A percentile compares a stretch with the other conserved stretches of the same genome.
phyloP scores from a whole-genome alignment of 2,329 filamentous ascomycete species.

The Penicillium rolfsii region DNA sequence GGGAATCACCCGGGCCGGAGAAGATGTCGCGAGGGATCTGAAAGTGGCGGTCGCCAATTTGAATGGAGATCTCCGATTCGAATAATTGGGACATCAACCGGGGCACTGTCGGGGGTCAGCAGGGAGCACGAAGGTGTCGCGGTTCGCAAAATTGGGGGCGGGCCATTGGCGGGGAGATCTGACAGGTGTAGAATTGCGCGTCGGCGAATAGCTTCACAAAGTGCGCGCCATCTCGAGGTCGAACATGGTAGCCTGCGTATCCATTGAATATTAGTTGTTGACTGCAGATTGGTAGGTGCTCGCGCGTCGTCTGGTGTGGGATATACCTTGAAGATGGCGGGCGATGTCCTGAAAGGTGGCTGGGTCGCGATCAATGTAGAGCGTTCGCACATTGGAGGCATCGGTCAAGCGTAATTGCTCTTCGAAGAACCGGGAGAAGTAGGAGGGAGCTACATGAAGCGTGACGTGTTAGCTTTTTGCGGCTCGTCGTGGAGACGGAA shows the following conservation, averaged over 20 bases:
- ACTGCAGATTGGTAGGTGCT: background rate
- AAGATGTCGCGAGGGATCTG: conserved; percentile 89
- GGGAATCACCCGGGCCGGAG: conserved; percentile 80
- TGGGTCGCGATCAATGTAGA: conserved; percentile 95
- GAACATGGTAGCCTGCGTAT: conserved; percentile 73
- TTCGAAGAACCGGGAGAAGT: conserved; percentile 92
- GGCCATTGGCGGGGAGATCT: conserved; percentile 33
- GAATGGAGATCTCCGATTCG: conserved; percentile 88
- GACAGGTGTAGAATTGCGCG: conserved; percentile 89
- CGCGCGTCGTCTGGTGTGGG: background rate
- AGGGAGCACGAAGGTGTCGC: background rate
- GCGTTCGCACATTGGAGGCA: conserved; percentile 67
- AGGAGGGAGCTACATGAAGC: conserved; percentile 73
- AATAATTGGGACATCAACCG: conserved; percentile 88
- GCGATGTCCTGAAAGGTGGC: conserved; percentile 86
- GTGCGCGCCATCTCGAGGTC: conserved; percentile 78
- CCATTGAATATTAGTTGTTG: conserved; percentile 5
- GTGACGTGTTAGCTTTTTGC: conserved; percentile 46
- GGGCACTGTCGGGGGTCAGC: conserved; percentile 64
- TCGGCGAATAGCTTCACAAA: conserved; percentile 93
- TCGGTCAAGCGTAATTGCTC: conserved; percentile 72
- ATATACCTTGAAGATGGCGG: conserved; percentile 75
- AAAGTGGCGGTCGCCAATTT: conserved; percentile 84
- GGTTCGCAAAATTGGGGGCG: background rate
- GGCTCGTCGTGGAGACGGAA: background rate